These are phyloP conservation scores for Pilobolus umbonatus DNA, from an alignment of 192 early-diverging fungal species.

Conservation along the genomic window DNA sequence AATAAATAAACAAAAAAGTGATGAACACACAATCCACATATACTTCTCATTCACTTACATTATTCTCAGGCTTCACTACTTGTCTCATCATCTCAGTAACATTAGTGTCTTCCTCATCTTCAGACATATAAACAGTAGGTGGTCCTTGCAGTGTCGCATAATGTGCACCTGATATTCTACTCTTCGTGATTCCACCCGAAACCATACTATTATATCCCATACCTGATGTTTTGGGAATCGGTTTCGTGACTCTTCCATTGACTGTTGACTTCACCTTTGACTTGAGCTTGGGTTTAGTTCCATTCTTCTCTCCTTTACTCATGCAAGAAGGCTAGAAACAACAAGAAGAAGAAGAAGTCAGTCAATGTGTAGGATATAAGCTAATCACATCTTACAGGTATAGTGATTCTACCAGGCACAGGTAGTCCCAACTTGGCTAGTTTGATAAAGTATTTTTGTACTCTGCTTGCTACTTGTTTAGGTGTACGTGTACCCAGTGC, in stretches of 20 bases:
- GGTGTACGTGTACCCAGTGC: slow-evolving; percentile 67
- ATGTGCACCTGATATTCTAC: slow-evolving; percentile 42
- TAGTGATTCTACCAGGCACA: slow-evolving; percentile 59
- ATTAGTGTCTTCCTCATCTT: slow-evolving; percentile 42
- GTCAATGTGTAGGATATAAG: too few relatives aligned
- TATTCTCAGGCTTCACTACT: neutral
- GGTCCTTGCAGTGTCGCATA: slow-evolving; percentile 35
- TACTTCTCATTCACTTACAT: too few relatives aligned
- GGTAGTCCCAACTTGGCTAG: slow-evolving; percentile 66
- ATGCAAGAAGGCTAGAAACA: slow-evolving; percentile 23
- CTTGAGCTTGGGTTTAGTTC: neutral
- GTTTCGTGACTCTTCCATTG: neutral
- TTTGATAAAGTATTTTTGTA: slow-evolving; percentile 81
- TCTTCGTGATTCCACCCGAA: slow-evolving; percentile 16
- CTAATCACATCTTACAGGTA: slow-evolving; percentile 35
- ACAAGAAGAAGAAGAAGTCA: neutral
- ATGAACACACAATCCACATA: neutral
- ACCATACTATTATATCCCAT: slow-evolving; percentile 23
- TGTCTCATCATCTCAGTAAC: slow-evolving; percentile 40
- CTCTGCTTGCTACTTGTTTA: slow-evolving; percentile 69
- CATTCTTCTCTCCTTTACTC: slow-evolving; percentile 20
- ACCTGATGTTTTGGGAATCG: slow-evolving; percentile 2
- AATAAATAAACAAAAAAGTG: neutral
- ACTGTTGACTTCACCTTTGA: neutral
- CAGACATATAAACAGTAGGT: slow-evolving; percentile 51